Evolutionary conservation across 805 yeast genomes (phyloP).

Genomic region (Candida easanensis): DNA sequence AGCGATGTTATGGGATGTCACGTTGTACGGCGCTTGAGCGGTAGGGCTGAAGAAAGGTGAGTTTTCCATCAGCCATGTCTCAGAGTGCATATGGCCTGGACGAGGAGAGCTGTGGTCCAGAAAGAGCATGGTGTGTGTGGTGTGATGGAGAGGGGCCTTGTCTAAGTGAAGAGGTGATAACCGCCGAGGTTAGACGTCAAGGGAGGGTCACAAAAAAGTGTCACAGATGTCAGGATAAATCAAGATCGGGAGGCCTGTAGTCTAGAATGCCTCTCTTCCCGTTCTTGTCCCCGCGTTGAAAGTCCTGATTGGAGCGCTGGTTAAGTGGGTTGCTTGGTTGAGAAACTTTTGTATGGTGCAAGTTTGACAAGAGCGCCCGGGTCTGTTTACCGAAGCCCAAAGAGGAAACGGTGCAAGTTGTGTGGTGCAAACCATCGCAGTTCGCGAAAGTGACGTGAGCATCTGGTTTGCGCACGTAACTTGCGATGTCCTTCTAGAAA

Average conservation of each 20-base stretch:
- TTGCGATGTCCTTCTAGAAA: background rate
- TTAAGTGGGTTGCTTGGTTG: background rate
- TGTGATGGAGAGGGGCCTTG: background rate
- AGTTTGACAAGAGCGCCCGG: too few relatives aligned
- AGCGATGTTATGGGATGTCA: constrained; percentile 1
- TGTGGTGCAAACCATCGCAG: background rate
- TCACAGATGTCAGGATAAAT: too few relatives aligned
- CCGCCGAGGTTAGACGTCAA: background rate
- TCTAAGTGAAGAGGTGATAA: background rate
- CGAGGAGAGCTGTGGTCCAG: constrained; percentile 20
- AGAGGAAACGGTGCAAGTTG: background rate
- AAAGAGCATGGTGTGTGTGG: constrained; percentile 12
- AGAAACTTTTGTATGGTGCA: background rate
- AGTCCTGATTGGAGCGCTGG: too few relatives aligned
- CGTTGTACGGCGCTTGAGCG: constrained; percentile 7
- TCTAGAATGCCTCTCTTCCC: too few relatives aligned
- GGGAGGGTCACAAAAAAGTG: too few relatives aligned
- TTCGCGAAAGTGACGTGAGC: background rate
- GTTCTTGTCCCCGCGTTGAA: too few relatives aligned
- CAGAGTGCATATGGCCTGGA: constrained; percentile 12
- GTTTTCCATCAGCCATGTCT: constrained; percentile 20
- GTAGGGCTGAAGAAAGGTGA: constrained; percentile 17
- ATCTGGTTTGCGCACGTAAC: too few relatives aligned
- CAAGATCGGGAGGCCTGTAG: too few relatives aligned
- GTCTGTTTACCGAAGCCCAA: constrained; percentile 3